phyloP scores from a whole-genome alignment of 176 grass and related monocot genomes.

The Lolium perenne region DNA sequence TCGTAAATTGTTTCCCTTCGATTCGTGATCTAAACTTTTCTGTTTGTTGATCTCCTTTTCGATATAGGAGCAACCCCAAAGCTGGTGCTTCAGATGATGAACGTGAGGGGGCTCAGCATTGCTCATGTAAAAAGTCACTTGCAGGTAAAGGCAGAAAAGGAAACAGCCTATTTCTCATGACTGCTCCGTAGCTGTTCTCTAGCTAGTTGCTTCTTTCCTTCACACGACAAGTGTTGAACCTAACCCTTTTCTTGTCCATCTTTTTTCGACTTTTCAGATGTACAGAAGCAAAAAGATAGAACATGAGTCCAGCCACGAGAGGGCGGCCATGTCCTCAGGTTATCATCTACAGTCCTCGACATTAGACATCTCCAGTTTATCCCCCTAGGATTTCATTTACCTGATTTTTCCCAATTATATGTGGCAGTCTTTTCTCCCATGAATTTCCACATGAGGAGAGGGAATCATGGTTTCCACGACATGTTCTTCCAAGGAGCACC shows the following conservation, averaged over 20 bases:
- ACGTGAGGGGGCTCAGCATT: conserved; percentile 98
- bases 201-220: conserved; percentile 30
- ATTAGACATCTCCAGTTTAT: neutral
- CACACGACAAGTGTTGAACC: conserved; percentile 42
- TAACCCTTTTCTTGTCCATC: conserved; percentile 39
- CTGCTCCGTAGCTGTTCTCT: conserved; percentile 28
- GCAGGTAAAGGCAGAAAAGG: conserved; percentile 73
- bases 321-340: conserved; percentile 58
- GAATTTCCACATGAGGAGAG: conserved; percentile 87
- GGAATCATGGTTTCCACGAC: conserved; percentile 68
- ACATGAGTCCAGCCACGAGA: conserved; percentile 71
- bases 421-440: conserved; percentile 78
- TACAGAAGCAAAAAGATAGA: conserved; percentile 98
- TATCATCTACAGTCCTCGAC: neutral
- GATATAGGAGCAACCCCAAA: conserved; percentile 96
- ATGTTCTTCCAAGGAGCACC: conserved; percentile 70
- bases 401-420: conserved; percentile 17
- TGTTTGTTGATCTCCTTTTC: neutral
- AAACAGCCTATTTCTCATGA: conserved; percentile 56
- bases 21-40: neutral
- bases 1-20: neutral
- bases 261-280: conserved; percentile 73
- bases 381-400: conserved; percentile 15
- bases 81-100: conserved; percentile 99
- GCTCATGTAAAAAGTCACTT: conserved; percentile 99